A percentile compares a stretch with the other conserved stretches of the same genome.
Conservation (phyloP, 108 stramenopile genomes). For the Stephanodiscus minutulus region DNA sequence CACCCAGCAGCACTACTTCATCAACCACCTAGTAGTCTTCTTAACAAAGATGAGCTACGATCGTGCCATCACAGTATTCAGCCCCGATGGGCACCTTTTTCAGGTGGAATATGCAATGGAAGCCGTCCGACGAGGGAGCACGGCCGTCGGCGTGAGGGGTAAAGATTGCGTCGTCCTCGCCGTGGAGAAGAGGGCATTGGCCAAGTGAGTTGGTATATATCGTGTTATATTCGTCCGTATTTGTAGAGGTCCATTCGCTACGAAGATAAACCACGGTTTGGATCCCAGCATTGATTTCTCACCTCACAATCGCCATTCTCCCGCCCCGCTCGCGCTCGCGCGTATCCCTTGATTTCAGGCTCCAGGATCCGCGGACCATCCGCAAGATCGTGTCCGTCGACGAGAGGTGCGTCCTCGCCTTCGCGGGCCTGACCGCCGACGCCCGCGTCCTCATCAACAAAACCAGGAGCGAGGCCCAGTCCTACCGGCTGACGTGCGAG, state of each 20-base stretch:
- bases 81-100: constrained; percentile 99
- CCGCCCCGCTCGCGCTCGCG: too few relatives aligned
- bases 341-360: constrained; percentile 51
- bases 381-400: constrained; percentile 98
- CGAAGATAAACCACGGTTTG: not conserved
- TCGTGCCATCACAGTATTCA: constrained; percentile 99
- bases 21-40: too few relatives aligned
- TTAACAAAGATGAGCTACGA: constrained; percentile 89
- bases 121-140: constrained; percentile 97
- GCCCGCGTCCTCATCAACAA: constrained; percentile 97
- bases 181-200: constrained; percentile 96
- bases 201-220: constrained; percentile 80
- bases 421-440: constrained; percentile 99
- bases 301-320: not conserved
- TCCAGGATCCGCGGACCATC: constrained; percentile 98
- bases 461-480: constrained; percentile 94
- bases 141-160: constrained; percentile 97
- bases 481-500: constrained; percentile 98
- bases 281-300: not conserved
- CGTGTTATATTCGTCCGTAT: not conserved
- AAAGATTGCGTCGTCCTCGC: constrained; percentile 96
- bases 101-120: constrained; percentile 99
- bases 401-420: constrained; percentile 94
- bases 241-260: not conserved
- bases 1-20: too few relatives aligned